phyloP scores from a whole-genome alignment of 805 yeast genomes.

The Suhomyces sp. region DNA sequence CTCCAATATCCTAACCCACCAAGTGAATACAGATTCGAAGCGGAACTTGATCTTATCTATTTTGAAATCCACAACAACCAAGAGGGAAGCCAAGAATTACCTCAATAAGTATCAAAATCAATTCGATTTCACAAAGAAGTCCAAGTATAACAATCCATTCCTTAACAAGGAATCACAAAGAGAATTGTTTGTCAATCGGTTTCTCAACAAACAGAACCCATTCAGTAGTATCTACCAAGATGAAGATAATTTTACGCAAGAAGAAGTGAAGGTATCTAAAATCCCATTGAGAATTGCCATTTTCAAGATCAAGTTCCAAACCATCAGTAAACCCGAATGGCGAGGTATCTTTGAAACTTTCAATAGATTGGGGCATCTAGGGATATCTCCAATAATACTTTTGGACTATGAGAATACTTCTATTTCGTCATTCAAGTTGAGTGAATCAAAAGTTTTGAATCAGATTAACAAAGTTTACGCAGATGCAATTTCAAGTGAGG shows the following conservation, averaged over 20 bases:
- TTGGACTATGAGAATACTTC: conserved; percentile 18
- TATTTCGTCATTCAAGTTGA: conserved; percentile 27
- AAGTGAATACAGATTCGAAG: conserved; percentile 45
- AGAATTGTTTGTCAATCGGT: conserved; percentile 33
- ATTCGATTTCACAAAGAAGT: conserved; percentile 27
- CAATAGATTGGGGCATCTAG: conserved; percentile 55
- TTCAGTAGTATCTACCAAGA: conserved; percentile 32
- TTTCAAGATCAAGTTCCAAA: conserved; percentile 47
- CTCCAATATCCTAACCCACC: conserved; percentile 36
- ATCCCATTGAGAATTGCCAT: conserved; percentile 56
- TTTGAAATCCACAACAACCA: conserved; percentile 86
- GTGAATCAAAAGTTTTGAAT: conserved; percentile 29
- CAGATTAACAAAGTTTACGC: conserved; percentile 30
- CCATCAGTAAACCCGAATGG: conserved; percentile 32
- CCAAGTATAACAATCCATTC: conserved; percentile 2
- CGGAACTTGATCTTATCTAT: conserved; percentile 79
- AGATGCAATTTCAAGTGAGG: conserved; percentile 15
- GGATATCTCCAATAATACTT: conserved; percentile 72
- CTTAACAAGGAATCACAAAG: conserved; percentile 26
- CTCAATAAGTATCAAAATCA: conserved; percentile 63
- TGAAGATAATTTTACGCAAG: conserved; percentile 16
- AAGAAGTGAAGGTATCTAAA: conserved; percentile 31
- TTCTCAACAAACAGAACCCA: conserved; percentile 32
- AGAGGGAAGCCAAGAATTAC: conserved; percentile 85
- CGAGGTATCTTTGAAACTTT: conserved; percentile 57